Evolutionary conservation across 2,329 filamentous ascomycete species (phyloP), one percentile per base, ranked within the genome.

Genomic region (Hypoxylon sp.): DNA sequence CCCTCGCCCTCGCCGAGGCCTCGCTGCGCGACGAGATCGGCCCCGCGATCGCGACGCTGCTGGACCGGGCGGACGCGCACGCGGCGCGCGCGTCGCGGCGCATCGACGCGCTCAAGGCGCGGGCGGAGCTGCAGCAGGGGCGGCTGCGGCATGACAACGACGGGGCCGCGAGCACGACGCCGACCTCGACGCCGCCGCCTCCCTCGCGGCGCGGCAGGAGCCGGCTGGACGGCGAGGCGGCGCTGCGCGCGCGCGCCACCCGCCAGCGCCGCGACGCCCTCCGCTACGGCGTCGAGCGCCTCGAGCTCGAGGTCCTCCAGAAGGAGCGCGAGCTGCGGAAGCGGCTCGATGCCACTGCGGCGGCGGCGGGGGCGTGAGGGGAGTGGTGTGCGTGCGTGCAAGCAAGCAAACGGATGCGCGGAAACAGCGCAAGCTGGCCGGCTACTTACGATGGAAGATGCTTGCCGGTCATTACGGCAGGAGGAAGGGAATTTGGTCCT

Each of bases 261-360:
- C 80, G 85, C 55, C 90, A 92, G 79, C 89, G 92, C 75, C 94
- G 91, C 75, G 92, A 96, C 74, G 85, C 91, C 46, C 77, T 97
- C 67, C 88, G 90, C 72, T 97, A 96, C 78, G 89, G 91, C 23
- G 91, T 97, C 15, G 91, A 95, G 72, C 83, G 92, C 59, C 75
- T 97, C 64, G 91, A 95, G 78, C 72, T 97, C 68, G 91, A 97
- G 77, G 89, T 91, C n/a, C 82, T 87, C 67, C 92, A 97, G 69
- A 86, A 85, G 73, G 84, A 87, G 75, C 77, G 83, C 60, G 84
- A 87, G 73, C 66, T 87, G 68, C 73, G 81, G 64, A 79, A 81
- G 72, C 73, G 79, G 60, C 63, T 85, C 40, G 80, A 81, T 15
- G 67, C 31, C 13, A 17, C 52, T n/a, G 26, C 40, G 17, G 62